Conservation (phyloP, 768 basidiomycete genomes). For the Collybiopsis confluens region DNA sequence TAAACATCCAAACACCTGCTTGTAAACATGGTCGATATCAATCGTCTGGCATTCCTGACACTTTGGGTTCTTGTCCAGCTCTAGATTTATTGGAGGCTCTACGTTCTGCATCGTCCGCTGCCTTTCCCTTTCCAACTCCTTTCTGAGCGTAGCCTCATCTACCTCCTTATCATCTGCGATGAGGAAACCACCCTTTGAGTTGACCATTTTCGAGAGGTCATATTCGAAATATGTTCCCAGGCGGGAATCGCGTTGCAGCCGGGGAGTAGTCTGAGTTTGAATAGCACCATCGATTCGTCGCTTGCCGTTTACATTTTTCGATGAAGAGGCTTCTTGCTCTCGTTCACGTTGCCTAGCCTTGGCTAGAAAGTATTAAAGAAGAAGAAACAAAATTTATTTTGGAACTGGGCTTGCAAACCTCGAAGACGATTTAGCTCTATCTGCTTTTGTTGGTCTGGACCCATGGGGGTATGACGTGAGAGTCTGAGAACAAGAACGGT, state of each 20-base stretch:
- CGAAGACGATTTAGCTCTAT: constrained; percentile 77
- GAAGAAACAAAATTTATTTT: neutral
- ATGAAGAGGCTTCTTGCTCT: constrained; percentile 51
- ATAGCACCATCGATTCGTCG: constrained; percentile 59
- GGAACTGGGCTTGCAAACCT: constrained; percentile 36
- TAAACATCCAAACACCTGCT: constrained; percentile 76
- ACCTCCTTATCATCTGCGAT: constrained; percentile 83
- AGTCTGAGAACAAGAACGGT: no score
- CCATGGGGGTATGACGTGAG: constrained; percentile 29
- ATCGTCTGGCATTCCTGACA: constrained; percentile 84
- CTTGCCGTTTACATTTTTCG: constrained; percentile 68
- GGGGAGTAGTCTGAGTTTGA: constrained; percentile 55
- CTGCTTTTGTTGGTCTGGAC: constrained; percentile 66
- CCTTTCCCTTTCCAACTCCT: constrained; percentile 79
- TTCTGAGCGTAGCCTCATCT: constrained; percentile 68
- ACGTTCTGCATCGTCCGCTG: constrained; percentile 70
- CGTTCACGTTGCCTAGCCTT: constrained; percentile 70
- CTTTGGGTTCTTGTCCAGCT: constrained; percentile 71
- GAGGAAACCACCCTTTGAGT: constrained; percentile 94
- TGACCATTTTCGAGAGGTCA: constrained; percentile 95
- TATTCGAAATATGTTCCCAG: constrained; percentile 95
- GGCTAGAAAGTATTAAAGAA: constrained; percentile 35
- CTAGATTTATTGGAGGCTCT: constrained; percentile 76
- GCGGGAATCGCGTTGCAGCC: constrained; percentile 68
- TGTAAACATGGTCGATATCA: constrained; percentile 81